A percentile compares a stretch with the other conserved stretches of the same genome.
Evolutionary conservation across 257 asterid species (phyloP).

Genomic region (Penstemon davidsonii): DNA sequence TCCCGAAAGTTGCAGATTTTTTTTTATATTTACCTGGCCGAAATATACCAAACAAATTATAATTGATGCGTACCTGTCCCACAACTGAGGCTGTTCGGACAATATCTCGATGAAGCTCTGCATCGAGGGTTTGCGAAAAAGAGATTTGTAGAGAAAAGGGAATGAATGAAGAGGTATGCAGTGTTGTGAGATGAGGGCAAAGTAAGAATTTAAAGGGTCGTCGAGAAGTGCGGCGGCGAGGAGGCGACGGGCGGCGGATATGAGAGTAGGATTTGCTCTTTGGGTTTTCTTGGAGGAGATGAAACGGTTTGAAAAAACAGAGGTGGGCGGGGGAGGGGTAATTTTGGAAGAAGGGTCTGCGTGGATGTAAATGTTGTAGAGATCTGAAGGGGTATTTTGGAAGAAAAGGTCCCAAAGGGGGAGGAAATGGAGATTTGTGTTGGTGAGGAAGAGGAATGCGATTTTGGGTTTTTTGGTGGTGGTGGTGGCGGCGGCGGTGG

Average conservation of each 20-base stretch:
- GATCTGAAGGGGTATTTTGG: constrained; percentile 29
- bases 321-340: not conserved
- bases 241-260: constrained; percentile 73
- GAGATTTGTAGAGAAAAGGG: constrained; percentile 47
- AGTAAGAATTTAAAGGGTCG: constrained; percentile 62
- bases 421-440: constrained; percentile 56
- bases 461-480: constrained; percentile 56
- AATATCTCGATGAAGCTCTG: constrained; percentile 71
- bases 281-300: constrained; percentile 65
- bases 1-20: no score
- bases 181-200: constrained; percentile 61
- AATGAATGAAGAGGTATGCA: constrained; percentile 73
- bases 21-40: no score
- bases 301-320: constrained; percentile 47
- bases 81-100: constrained; percentile 39
- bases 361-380: constrained; percentile 68
- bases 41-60: no score
- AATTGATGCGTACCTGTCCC: constrained; percentile 46
- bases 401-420: constrained; percentile 68
- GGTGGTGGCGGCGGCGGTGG: constrained; percentile 51
- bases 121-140: constrained; percentile 33
- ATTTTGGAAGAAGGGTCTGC: constrained; percentile 51
- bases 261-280: constrained; percentile 67
- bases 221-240: constrained; percentile 69
- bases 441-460: constrained; percentile 67